A percentile compares a stretch with the other conserved stretches of the same genome.
These are phyloP conservation scores for Barnettozyma populi DNA, from an alignment of 805 yeast species.

Conservation along the genomic window DNA sequence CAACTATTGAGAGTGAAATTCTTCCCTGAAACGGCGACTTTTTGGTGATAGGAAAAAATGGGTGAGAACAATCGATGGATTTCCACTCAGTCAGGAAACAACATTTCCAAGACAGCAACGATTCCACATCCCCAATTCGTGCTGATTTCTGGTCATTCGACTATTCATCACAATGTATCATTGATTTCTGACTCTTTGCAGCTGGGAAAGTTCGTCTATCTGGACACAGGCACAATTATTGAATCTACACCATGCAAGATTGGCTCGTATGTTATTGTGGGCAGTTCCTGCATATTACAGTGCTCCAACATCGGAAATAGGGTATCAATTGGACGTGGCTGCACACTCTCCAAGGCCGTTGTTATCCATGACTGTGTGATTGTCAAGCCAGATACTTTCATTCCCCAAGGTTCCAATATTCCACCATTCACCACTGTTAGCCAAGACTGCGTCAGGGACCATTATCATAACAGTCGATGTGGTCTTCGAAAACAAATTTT, in stretches of 20 bases:
- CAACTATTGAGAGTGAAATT: too few relatives aligned
- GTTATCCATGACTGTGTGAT: conserved; percentile 49
- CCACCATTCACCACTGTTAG: conserved; percentile 47
- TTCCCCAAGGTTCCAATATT: conserved; percentile 40
- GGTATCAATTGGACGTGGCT: conserved; percentile 40
- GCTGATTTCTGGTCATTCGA: conserved; percentile 41
- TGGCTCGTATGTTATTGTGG: conserved; percentile 45
- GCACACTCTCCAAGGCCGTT: conserved; percentile 32
- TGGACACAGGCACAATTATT: conserved; percentile 22
- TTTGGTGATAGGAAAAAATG: neutral
- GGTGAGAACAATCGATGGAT: conserved; percentile 27
- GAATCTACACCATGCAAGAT: conserved; percentile 30
- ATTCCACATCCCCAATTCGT: conserved; percentile 40
- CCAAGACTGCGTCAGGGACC: neutral
- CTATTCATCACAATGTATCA: conserved; percentile 28
- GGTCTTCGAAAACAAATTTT: conserved; percentile 14
- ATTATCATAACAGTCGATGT: conserved; percentile 4
- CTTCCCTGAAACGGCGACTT: neutral
- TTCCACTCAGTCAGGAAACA: conserved; percentile 47
- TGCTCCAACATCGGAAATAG: conserved; percentile 43
- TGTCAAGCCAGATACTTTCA: conserved; percentile 33
- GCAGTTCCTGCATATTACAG: conserved; percentile 28
- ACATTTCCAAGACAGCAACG: conserved; percentile 40
- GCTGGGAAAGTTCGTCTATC: conserved; percentile 43
- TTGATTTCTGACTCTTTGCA: conserved; percentile 28